Evolutionary conservation across 2,329 filamentous ascomycete genomes (phyloP), one percentile per base, ranked within the genome.

Genomic region (Westerdykella aurantiaca): DNA sequence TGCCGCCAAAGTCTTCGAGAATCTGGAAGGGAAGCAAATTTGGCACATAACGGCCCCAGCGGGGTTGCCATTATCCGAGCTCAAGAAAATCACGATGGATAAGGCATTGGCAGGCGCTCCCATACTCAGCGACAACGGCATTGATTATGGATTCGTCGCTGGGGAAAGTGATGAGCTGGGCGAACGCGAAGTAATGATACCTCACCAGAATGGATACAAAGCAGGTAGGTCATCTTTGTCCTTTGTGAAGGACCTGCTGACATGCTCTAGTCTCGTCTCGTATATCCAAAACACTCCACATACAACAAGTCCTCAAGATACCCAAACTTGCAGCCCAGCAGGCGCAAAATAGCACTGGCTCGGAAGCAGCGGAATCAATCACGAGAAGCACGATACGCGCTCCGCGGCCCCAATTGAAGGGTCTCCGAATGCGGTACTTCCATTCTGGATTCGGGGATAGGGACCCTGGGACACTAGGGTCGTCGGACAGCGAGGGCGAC

Each of bases 21-120:
- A 79, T 53, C 62, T 83, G 6, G 70, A 80, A 44, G 83, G 82
- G 49, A 88, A 88, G 70, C 82, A 89, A 61, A 73, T 89, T 46
- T 90, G 85, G 86, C 86, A 88, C 63, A 87, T 90, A 55, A 86
- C 83, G 9, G 82, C 83, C 3, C 86, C 86, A 2, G 77, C 81
- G 5, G 80, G 79, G 10, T 70, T 88, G 2, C 80, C 85, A n/a
- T 75, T 89, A 44, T 80, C 78, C 10, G 74, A 83, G 1, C 69
- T 89, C 38, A 78, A 81, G 58, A 75, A 82, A 50, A 70, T 88
- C 48, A 76, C 82, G 31, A 76, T 87, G 55, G 76, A 80, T 44
- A 73, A 77, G 41, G 74, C 76, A 2, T 69, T 75, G 46, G 68
- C 72, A 2, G 75, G 74, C 17, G 71, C 77, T 31, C 55, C 76